phyloP scores from a whole-genome alignment of 208 protist species.

The Acanthamoeba lenticulata region DNA sequence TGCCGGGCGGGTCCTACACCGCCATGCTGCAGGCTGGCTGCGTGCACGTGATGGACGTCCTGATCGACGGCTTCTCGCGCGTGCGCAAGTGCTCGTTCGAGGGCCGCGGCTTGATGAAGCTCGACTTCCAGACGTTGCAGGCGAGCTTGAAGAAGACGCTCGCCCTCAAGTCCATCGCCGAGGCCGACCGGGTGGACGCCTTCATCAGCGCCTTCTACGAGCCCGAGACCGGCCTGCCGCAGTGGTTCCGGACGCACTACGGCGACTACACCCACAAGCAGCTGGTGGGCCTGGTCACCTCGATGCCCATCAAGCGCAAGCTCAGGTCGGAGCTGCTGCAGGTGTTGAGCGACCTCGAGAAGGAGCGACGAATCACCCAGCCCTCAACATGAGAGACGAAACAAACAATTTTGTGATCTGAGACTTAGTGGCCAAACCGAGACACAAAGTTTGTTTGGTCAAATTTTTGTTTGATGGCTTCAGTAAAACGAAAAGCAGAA shows the following conservation, averaged over 20 bases:
- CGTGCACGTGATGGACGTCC: background rate
- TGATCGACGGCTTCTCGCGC: slow-evolving; percentile 43
- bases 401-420: background rate
- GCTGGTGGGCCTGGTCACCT: slow-evolving; percentile 1
- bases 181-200: slow-evolving; percentile 2
- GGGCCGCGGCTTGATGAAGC: slow-evolving; percentile 47
- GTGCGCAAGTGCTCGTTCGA: slow-evolving; percentile 55
- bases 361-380: background rate
- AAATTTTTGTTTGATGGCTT: too few relatives aligned
- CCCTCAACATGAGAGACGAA: background rate
- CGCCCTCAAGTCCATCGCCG: background rate
- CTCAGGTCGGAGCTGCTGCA: background rate
- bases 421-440: too few relatives aligned
- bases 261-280: slow-evolving; percentile 40
- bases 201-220: slow-evolving; percentile 61
- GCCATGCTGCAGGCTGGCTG: background rate
- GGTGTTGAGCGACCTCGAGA: background rate
- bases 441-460: too few relatives aligned
- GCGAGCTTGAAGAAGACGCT: background rate
- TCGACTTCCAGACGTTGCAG: slow-evolving; percentile 54
- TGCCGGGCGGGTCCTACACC: background rate
- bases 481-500: too few relatives aligned
- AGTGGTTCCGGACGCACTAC: slow-evolving; percentile 32
- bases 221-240: background rate
- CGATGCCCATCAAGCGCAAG: slow-evolving; percentile 28